These are phyloP conservation scores for Lactarius quietus DNA, from an alignment of 768 basidiomycete genomes.

Conservation along the genomic window DNA sequence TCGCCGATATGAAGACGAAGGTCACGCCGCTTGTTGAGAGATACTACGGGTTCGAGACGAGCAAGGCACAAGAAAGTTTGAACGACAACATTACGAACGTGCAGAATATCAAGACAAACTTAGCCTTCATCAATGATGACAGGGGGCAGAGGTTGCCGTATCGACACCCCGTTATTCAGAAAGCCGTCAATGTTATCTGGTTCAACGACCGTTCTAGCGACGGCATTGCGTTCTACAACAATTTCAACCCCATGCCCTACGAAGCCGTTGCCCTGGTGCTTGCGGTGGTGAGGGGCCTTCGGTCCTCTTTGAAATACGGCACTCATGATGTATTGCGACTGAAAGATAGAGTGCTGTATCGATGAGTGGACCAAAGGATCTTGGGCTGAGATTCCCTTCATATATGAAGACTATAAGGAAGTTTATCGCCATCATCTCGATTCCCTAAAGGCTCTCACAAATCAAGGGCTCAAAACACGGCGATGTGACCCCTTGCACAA, in stretches of 20 bases:
- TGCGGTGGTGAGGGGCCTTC: slow-evolving; percentile 9
- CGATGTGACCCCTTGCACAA: slow-evolving; percentile 13
- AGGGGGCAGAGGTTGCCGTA: slow-evolving; percentile 9
- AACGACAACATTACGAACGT: slow-evolving; percentile 7
- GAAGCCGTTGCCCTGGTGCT: slow-evolving; percentile 21
- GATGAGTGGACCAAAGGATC: slow-evolving; percentile 16
- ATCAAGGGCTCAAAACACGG: slow-evolving; percentile 7
- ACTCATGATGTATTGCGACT: neutral
- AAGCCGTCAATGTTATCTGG: slow-evolving; percentile 18
- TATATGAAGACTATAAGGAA: slow-evolving; percentile 17
- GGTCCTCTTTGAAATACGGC: too few species aligned
- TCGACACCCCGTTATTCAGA: slow-evolving; percentile 15
- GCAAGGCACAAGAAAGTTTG: slow-evolving; percentile 10
- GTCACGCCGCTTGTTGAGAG: slow-evolving; percentile 18
- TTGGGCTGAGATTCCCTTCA: slow-evolving; percentile 12
- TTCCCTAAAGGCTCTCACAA: slow-evolving; percentile 8
- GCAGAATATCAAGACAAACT: slow-evolving; percentile 11
- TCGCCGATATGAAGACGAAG: slow-evolving; percentile 8
- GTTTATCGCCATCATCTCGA: slow-evolving; percentile 9
- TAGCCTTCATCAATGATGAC: slow-evolving; percentile 3
- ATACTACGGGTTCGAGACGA: slow-evolving; percentile 15
- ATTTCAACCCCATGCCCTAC: slow-evolving; percentile 20
- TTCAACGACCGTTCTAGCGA: slow-evolving; percentile 21
- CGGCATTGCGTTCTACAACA: slow-evolving; percentile 9
- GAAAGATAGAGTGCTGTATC: slow-evolving; percentile 20